Evolutionary conservation across 2,329 filamentous ascomycete genomes (phyloP).

Genomic region (Pseudopyricularia cyperi): DNA sequence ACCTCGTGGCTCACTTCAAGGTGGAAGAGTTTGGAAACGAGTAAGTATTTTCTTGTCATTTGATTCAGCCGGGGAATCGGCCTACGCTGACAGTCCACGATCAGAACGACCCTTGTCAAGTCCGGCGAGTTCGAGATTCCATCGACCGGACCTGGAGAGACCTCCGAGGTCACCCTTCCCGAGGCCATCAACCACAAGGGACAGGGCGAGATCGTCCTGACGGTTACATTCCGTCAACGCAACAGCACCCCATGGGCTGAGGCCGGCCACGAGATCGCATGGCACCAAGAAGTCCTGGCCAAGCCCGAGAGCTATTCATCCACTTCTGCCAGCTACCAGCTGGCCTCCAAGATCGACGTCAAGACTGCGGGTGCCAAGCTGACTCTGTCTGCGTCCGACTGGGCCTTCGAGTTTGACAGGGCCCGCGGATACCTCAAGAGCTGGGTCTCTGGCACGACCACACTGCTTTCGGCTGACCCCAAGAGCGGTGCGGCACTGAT

Average conservation of each 20-base stretch:
- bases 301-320: conserved; percentile 10
- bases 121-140: conserved; percentile 27
- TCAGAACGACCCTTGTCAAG: conserved; percentile 12
- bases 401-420: conserved; percentile 29
- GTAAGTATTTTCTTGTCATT: conserved; percentile 16
- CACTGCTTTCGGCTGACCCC: conserved; percentile 22
- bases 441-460: conserved; percentile 23
- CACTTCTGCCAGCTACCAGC: conserved; percentile 6
- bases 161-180: conserved; percentile 19
- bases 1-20: conserved; percentile 28
- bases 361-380: conserved; percentile 11
- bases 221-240: conserved; percentile 28
- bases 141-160: conserved; percentile 22
- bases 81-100: not conserved
- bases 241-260: conserved; percentile 35
- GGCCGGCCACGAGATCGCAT: conserved; percentile 39
- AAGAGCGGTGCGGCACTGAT: conserved; percentile 21
- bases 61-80: no score
- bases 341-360: conserved; percentile 8
- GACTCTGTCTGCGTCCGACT: conserved; percentile 18
- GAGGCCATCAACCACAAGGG: conserved; percentile 13
- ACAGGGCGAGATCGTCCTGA: conserved; percentile 28
- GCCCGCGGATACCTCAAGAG: conserved; percentile 26
- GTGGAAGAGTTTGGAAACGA: conserved; percentile 26
- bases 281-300: conserved; percentile 32